These are phyloP conservation scores for Kuraishia capsulata DNA, from an alignment of 805 yeast genomes.

Conservation along the genomic window DNA sequence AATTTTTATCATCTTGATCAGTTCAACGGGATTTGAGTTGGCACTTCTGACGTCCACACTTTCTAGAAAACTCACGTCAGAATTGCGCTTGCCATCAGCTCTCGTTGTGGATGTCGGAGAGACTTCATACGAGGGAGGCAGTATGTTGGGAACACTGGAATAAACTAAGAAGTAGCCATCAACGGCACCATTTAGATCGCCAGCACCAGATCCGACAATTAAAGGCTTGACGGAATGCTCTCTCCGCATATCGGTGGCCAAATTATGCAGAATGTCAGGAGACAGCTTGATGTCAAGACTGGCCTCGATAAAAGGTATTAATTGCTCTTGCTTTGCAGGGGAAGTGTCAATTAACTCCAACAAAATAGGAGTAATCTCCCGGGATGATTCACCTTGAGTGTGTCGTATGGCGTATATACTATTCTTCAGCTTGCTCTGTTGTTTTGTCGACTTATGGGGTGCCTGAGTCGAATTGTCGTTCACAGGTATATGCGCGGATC, in stretches of 20 bases:
- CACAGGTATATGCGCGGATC: not conserved
- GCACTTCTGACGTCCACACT: conserved; percentile 7
- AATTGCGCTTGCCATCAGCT: not conserved
- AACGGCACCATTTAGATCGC: conserved; percentile 67
- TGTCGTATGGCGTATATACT: conserved; percentile 8
- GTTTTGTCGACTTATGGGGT: conserved; percentile 7
- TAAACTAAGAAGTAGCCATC: conserved; percentile 68
- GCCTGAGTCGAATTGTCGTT: conserved; percentile 7
- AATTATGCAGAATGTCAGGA: conserved; percentile 45
- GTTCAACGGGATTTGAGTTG: conserved; percentile 20
- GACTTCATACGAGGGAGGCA: conserved; percentile 30
- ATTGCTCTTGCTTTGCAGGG: conserved; percentile 52
- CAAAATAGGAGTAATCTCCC: conserved; percentile 48
- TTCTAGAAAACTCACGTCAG: not conserved
- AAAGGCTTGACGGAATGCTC: conserved; percentile 60
- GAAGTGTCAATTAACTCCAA: conserved; percentile 72
- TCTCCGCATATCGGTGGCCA: conserved; percentile 53
- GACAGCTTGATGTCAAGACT: conserved; percentile 57
- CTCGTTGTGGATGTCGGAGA: not conserved
- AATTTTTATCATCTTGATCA: conserved; percentile 37
- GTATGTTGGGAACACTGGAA: conserved; percentile 55
- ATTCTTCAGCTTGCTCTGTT: conserved; percentile 12
- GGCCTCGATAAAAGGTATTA: conserved; percentile 70
- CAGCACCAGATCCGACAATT: conserved; percentile 70
- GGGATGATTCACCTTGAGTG: conserved; percentile 22